phyloP scores from a whole-genome alignment of 345 rosid species.

The Eucalyptus pumila region DNA sequence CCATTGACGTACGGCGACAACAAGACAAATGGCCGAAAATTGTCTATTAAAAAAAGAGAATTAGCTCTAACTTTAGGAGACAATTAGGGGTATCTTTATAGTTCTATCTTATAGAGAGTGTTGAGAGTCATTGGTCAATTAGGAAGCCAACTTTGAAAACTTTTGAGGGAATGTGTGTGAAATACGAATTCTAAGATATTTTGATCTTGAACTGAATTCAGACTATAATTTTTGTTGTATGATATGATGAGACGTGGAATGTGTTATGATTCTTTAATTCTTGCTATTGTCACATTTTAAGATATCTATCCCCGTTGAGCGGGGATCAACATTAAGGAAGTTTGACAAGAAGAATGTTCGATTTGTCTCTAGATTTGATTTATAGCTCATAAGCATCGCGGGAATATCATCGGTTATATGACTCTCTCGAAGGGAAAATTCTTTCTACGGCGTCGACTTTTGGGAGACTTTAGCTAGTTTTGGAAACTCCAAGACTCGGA shows the following conservation, averaged over 20 bases:
- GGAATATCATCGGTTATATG: not conserved
- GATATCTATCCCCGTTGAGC: not conserved
- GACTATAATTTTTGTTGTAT: not conserved
- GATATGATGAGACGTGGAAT: not conserved
- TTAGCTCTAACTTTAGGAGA: not conserved
- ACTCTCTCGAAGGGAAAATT: not conserved
- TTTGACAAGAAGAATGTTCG: not conserved
- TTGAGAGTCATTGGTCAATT: not conserved
- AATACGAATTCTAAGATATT: not conserved
- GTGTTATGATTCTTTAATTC: not conserved
- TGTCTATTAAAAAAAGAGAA: not conserved
- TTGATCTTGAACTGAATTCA: not conserved
- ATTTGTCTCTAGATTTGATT: not conserved
- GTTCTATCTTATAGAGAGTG: not conserved
- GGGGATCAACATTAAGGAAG: not conserved
- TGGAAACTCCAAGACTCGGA: not conserved
- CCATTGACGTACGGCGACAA: not conserved
- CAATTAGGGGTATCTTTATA: not conserved
- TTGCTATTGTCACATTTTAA: not conserved
- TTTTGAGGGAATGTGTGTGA: not conserved
- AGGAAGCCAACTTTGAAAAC: not conserved
- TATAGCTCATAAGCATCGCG: not conserved
- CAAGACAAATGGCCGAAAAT: not conserved
- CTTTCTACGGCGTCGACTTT: not conserved
- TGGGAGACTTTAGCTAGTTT: not conserved